Conservation (phyloP, 73 alveolate genomes). For the Symbiodinium natans region DNA sequence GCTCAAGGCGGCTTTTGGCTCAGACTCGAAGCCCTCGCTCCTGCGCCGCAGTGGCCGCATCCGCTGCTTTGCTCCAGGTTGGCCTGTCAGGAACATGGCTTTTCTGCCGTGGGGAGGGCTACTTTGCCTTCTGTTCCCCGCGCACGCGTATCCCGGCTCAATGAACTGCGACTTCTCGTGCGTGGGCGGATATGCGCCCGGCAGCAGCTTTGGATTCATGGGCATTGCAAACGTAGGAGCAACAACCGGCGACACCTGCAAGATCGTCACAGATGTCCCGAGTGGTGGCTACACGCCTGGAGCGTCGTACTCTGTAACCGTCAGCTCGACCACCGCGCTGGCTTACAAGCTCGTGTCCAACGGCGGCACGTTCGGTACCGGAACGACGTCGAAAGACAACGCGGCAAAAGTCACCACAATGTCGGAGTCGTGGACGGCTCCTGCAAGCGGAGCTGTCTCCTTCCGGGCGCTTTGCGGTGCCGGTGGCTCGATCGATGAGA, state of each 20-base stretch:
- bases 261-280: not conserved
- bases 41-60: too few species aligned
- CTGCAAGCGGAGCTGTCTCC: not conserved
- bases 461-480: not conserved
- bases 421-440: not conserved
- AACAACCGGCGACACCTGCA: not conserved
- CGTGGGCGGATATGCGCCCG: conserved; percentile 38
- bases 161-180: conserved; percentile 37
- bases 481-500: not conserved
- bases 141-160: not conserved
- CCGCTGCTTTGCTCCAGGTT: too few species aligned
- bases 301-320: not conserved
- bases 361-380: not conserved
- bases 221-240: conserved; percentile 25
- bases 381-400: not conserved
- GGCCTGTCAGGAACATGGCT: too few species aligned
- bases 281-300: not conserved
- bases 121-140: not conserved
- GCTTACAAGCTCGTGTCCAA: not conserved
- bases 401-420: not conserved
- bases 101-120: not conserved
- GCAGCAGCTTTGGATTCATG: conserved; percentile 31
- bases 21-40: not conserved
- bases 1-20: not conserved
- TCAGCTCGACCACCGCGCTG: not conserved